Evolutionary conservation across 2,329 filamentous ascomycete species (phyloP).

Genomic region (Xylariomycetidae sp.): DNA sequence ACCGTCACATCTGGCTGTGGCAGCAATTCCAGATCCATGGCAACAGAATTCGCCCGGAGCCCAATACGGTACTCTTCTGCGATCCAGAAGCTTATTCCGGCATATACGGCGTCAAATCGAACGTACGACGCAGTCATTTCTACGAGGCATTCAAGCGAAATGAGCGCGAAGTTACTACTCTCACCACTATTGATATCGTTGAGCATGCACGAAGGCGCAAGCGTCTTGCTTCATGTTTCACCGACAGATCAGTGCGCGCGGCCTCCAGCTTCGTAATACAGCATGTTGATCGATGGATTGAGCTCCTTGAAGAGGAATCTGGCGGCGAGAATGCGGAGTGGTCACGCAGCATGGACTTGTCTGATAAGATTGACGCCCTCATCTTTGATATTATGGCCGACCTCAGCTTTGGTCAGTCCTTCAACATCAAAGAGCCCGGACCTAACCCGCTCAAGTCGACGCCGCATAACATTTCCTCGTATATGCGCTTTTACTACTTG

Average conservation of each 20-base stretch:
- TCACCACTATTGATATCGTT: constrained; percentile 12
- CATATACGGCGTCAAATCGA: constrained; percentile 18
- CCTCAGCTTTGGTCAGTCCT: constrained; percentile 19
- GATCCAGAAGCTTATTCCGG: constrained; percentile 12
- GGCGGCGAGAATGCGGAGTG: constrained; percentile 5
- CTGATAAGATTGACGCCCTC: constrained; percentile 5
- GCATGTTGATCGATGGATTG: constrained; percentile 18
- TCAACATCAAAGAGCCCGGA: constrained; percentile 20
- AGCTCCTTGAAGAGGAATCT: constrained; percentile 8
- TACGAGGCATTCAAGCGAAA: constrained; percentile 9
- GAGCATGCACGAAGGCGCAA: constrained; percentile 15
- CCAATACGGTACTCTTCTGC: constrained; percentile 15
- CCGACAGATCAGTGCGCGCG: constrained; percentile 14
- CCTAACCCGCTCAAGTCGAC: constrained; percentile 11
- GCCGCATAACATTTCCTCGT: constrained; percentile 10
- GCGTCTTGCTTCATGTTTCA: constrained; percentile 15
- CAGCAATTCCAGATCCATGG: constrained; percentile 17
- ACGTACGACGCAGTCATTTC: constrained; percentile 16
- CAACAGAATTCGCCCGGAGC: constrained; percentile 10
- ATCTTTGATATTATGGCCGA: constrained; percentile 18
- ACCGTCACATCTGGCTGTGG: constrained; percentile 18
- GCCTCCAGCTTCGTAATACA: constrained; percentile 12
- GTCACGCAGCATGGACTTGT: constrained; percentile 13
- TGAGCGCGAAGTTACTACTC: constrained; percentile 6
- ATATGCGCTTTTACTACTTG: constrained; percentile 13